Base-by-base conservation (phyloP, 805 yeast genomes). In the Metschnikowia colocasiae region DNA sequence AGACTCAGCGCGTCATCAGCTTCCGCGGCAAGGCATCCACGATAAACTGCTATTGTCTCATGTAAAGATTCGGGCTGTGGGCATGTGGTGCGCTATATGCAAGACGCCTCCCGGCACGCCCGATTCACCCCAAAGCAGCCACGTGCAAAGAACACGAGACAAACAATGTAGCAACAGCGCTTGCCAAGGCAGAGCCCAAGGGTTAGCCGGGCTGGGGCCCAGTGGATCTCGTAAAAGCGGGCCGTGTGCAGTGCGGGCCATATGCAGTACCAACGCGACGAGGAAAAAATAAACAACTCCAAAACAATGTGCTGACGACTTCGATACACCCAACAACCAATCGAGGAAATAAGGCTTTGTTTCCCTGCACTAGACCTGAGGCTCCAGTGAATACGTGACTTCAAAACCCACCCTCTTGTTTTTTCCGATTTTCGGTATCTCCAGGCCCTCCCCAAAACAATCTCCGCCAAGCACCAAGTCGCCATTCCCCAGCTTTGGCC, bases 241-340 rank as follows among this genome's bases (percentile, higher is more conserved):
- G 10, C 9, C 4, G 26, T 20, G 10, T 39, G 34, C 42, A 39
- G 34, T 18, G 7, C 12, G 6, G 10, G 4, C 6, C 18, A n/a
- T 29, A 20, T 39, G 25, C 42, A 39, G 27, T 27, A n/a, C 42
- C 22, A n/a, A 39, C 42, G 42, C 42, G 42, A 39, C 34, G 3
- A 19, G 26, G 33, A 39, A 29, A 39, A 39, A 39, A 39, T 29
- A 39, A 39, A 39, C 42, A 39, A 39, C 29, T 16, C 38, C 38
- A 39, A 30, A 39, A 39, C 42, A 39, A 29, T 39, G 42, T 19
- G 34, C 34, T 19, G 30, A 29, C 42, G 26, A 27, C 42, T 13
- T 39, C 26, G 26, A 39, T 27, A 39, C 42, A 16, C 41, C 36
- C 38, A 35, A 20, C 34, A 39, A 16, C 12, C 6, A 27, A 6